Evolutionary conservation across 2,329 filamentous ascomycete species (phyloP).

Genomic region (Saccharata proteae): DNA sequence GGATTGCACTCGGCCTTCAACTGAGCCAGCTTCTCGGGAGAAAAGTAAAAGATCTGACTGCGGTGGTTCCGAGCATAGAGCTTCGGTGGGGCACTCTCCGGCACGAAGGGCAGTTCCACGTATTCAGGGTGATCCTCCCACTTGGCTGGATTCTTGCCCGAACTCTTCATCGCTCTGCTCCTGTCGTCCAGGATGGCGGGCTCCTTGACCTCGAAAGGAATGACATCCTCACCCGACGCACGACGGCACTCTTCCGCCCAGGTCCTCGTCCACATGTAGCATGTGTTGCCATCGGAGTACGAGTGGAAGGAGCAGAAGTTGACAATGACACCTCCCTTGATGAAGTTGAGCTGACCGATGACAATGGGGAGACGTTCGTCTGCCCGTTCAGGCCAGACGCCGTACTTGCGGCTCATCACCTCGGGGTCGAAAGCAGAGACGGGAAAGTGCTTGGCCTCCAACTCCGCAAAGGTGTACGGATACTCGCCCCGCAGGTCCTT

Average conservation of each 20-base stretch:
- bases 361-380: conserved; percentile 1
- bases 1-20: neutral
- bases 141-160: neutral
- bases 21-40: neutral
- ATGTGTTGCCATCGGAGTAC: neutral
- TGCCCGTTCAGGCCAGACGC: conserved; percentile 1
- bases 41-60: conserved; percentile 4
- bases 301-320: conserved; percentile 1
- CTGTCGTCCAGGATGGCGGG: too few species aligned
- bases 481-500: conserved; percentile 1
- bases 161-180: neutral
- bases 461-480: conserved; percentile 3
- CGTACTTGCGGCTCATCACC: neutral
- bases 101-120: neutral
- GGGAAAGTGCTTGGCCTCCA: conserved; percentile 2
- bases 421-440: conserved; percentile 1
- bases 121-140: conserved; percentile 3
- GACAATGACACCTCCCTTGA: conserved; percentile 1
- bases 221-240: neutral
- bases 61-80: conserved; percentile 1
- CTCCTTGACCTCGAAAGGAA: neutral
- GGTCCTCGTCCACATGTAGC: conserved; percentile 1
- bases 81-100: neutral
- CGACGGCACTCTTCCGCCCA: conserved; percentile 1
- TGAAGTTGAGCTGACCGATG: conserved; percentile 1